Base-by-base conservation (phyloP, 2,329 filamentous ascomycete genomes). In the Aaosphaeria arxii region DNA sequence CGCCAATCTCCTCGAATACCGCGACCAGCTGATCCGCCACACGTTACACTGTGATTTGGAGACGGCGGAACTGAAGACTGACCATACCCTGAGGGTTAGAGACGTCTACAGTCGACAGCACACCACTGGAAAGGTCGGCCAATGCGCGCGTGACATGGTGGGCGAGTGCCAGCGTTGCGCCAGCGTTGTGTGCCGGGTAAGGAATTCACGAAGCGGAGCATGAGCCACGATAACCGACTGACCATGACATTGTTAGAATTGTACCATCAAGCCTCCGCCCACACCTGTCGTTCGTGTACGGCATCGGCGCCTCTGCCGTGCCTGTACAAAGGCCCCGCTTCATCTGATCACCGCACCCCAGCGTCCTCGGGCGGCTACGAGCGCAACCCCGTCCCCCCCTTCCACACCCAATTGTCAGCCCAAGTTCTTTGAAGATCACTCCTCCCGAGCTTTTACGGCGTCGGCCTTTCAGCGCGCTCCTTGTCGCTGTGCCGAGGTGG, bases 91-190 rank as follows among this genome's bases (percentile, higher is more conserved):
- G 62, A 68, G 50, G 49, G 48, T 71, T 35, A 48, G 46, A 46
- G 59, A 46, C 56, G 42, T 40, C 35, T 46, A 33, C 46, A 46
- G 56, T 9, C 50, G 58, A 6, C 55, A 57, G 30, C 60, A 81
- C 54, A 82, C 71, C 58, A 78, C 77, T 53, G 86, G 87, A 45
- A 92, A 89, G 70, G 78, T 88, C 30, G 85, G 88, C 5, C 79
- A 80, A 58, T 97, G 92, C 66, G 92, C 92, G 24, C 80, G 89
- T 52, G 92, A 96, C 69, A 82, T 95, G 82, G 92, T 97, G 5
- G 82, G 79, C 39, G 86, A 87, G 57, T 96, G 92, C 69, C 83
- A 89, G 47, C 81, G 85, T 53, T 97, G 92, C 67, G 81, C 80
- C 36, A 83, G 74, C 30, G 79, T 91, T 29, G 84, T 96, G 47